Conservation (phyloP, 2,329 filamentous ascomycete species). For the Colletotrichum tofieldiae region DNA sequence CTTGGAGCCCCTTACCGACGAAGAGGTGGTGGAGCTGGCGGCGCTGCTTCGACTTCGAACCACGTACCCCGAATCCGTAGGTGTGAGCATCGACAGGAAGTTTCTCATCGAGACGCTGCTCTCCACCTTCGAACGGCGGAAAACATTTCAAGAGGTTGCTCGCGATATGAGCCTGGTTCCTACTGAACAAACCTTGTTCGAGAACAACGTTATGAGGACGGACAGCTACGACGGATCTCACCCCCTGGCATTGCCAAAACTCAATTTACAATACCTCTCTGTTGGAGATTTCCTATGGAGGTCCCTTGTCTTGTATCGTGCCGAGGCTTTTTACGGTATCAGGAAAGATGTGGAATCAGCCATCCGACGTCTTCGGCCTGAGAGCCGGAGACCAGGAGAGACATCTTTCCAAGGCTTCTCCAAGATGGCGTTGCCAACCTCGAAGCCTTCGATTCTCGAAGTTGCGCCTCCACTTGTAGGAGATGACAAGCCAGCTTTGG, state of each 20-base stretch:
- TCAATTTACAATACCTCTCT: slow-evolving; percentile 96
- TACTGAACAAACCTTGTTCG: slow-evolving; percentile 86
- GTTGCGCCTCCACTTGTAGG: slow-evolving; percentile 88
- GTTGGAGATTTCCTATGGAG: slow-evolving; percentile 98
- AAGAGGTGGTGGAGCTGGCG: slow-evolving; percentile 81
- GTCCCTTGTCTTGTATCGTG: slow-evolving; percentile 89
- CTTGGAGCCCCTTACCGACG: slow-evolving; percentile 80
- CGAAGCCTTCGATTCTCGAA: slow-evolving; percentile 89
- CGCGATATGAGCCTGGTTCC: slow-evolving; percentile 83
- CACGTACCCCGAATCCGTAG: slow-evolving; percentile 81
- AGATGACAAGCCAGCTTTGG: slow-evolving; percentile 84
- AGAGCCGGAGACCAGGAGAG: slow-evolving; percentile 74
- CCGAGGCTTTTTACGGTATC: slow-evolving; percentile 94
- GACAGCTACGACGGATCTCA: slow-evolving; percentile 90
- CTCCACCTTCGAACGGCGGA: slow-evolving; percentile 81
- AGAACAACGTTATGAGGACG: slow-evolving; percentile 82
- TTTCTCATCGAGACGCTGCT: slow-evolving; percentile 82
- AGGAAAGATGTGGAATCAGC: slow-evolving; percentile 90
- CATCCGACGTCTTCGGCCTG: slow-evolving; percentile 84
- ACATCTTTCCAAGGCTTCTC: slow-evolving; percentile 87
- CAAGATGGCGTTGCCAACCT: slow-evolving; percentile 91
- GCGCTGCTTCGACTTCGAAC: slow-evolving; percentile 83
- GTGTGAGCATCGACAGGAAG: slow-evolving; percentile 74
- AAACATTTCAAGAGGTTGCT: slow-evolving; percentile 86
- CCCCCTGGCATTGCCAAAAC: slow-evolving; percentile 91